Percentiles rank a stretch among this genome's conserved stretches.
phyloP scores from a whole-genome alignment of 768 basidiomycete genomes.

The Dentipellis fragilis region DNA sequence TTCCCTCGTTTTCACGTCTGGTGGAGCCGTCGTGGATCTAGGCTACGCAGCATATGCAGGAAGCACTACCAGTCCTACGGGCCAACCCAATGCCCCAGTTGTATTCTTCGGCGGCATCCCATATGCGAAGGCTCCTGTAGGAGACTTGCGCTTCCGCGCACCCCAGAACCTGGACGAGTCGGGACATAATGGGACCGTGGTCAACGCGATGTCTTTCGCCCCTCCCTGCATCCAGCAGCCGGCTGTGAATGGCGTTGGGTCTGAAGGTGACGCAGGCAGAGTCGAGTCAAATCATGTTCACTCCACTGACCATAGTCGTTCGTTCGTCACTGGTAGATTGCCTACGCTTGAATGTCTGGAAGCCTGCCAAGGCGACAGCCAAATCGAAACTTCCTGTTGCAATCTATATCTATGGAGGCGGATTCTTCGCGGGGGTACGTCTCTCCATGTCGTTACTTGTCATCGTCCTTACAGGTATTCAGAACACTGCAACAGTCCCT shows the following conservation, averaged over 20 bases:
- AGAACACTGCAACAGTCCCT: neutral
- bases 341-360: neutral
- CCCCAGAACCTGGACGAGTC: neutral
- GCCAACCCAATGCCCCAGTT: neutral
- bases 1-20: neutral
- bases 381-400: neutral
- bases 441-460: neutral
- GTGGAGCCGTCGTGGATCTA: neutral
- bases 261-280: constrained; percentile 32
- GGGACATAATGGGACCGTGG: constrained; percentile 13
- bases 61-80: neutral
- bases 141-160: neutral
- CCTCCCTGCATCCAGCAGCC: constrained; percentile 36
- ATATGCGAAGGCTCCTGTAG: neutral
- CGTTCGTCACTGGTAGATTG: neutral
- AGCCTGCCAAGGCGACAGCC: neutral
- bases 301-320: neutral
- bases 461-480: neutral
- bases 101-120: neutral
- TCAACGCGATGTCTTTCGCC: constrained; percentile 36
- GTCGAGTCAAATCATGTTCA: constrained; percentile 8
- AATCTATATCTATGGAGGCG: neutral
- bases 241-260: constrained; percentile 34
- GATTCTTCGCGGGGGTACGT: neutral
- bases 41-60: neutral